Evolutionary conservation across 805 yeast species (phyloP), one percentile per base, ranked within the genome.

Genomic region (Huiozyma naganishii): DNA sequence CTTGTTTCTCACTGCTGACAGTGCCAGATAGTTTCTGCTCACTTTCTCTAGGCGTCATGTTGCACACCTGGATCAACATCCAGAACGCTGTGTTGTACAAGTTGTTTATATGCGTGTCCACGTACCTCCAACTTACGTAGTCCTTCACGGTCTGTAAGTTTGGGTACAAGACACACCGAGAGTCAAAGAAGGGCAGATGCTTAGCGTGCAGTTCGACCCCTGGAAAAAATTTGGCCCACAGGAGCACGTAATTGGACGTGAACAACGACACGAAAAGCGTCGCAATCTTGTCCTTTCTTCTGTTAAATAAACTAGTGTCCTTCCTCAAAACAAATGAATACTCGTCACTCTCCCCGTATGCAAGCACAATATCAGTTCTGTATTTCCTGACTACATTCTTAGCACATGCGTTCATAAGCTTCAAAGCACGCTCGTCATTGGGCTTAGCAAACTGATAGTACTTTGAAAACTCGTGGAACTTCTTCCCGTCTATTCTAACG

Each of bases 291-390:
- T 68, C 66, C 48, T 83, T 89, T 47, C 98, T 66, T 54, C 97
- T 69, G 51, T 89, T 95, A 55, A 82, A 90, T 47, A 90, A 60
- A 1, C 65, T 65, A n/a, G 92, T 78, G 30, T 69, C 69, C 37
- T 72, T 74, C 32, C 78, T 67, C 42, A 92, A 64, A 5, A 90
- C 73, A 61, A 90, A 90, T 10, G 90, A 81, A 59, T 83, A 92
- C 65, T 92, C 98, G 62, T 92, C 98, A 34, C 95, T 82, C 55
- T 92, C 97, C 0, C 98, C 98, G 58, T 83, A 92, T 0, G 95
- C 95, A 59, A 89, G 50, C 7, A 80, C 55, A 0, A 86, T 72
- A 49, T 92, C 97, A n/a, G 52, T 57, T 7, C 83, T 76, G 36
- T 86, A 75, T 34, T 73, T 70, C 30, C 71, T 62, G 68, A 84